These are phyloP conservation scores for Jimgerdemannia lactiflua DNA, from an alignment of 192 early-diverging fungal genomes.

Conservation along the genomic window DNA sequence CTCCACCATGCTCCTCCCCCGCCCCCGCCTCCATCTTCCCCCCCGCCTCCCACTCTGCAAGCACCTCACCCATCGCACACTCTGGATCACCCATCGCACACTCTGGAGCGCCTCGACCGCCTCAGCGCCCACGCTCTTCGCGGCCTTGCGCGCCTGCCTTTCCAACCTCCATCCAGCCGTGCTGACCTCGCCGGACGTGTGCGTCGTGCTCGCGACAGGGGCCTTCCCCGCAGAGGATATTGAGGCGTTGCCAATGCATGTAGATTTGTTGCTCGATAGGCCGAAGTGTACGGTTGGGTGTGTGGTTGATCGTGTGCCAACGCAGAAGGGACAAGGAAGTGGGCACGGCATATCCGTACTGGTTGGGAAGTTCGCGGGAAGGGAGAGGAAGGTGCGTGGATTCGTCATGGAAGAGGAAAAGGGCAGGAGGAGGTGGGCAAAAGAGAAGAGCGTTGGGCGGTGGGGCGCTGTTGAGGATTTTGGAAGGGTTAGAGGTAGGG, in stretches of 20 bases:
- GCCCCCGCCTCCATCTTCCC: no score
- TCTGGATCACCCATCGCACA: not conserved
- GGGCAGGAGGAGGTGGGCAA: constrained; percentile 14
- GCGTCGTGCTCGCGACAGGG: constrained; percentile 21
- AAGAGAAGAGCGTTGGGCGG: constrained; percentile 28
- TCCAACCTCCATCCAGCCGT: not conserved
- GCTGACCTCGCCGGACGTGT: constrained; percentile 7
- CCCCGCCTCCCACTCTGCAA: no score
- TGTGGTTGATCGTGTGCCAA: constrained; percentile 29
- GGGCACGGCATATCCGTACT: constrained; percentile 26
- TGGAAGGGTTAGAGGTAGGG: constrained; percentile 14
- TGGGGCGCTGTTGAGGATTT: constrained; percentile 29
- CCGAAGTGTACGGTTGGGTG: constrained; percentile 14
- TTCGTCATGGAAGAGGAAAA: constrained; percentile 20
- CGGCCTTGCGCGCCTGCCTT: not conserved
- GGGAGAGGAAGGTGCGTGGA: not conserved
- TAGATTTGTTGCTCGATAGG: constrained; percentile 3
- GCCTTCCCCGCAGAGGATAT: constrained; percentile 20
- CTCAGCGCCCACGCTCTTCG: not conserved
- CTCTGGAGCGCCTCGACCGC: not conserved
- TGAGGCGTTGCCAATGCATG: not conserved
- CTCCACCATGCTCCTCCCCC: no score
- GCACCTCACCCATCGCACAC: not conserved
- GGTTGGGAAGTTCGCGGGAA: constrained; percentile 17
- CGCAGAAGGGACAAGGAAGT: not conserved